These are phyloP conservation scores for Neurospora pannonica DNA, from an alignment of 495 filamentous ascomycete genomes.

Conservation along the genomic window DNA sequence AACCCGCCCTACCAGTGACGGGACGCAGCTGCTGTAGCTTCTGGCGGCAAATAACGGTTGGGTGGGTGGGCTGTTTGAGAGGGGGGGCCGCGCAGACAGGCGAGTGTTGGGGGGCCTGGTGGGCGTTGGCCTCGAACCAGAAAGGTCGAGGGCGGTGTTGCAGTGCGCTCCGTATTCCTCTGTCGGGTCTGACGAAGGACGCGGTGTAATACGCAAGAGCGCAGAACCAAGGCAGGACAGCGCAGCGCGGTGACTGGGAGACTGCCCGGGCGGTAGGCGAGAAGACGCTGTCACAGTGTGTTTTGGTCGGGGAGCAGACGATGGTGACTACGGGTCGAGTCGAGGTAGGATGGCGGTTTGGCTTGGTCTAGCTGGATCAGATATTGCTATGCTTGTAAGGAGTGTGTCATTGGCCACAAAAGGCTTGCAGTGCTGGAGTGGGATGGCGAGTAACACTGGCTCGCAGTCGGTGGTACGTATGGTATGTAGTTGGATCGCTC, in stretches of 20 bases:
- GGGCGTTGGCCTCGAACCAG: background rate
- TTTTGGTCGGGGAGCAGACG: background rate
- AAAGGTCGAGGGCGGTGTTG: background rate
- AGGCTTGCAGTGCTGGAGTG: background rate
- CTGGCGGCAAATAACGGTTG: background rate
- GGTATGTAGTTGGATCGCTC: background rate
- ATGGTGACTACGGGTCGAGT: background rate
- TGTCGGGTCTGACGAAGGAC: background rate
- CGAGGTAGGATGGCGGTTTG: background rate
- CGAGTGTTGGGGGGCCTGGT: background rate
- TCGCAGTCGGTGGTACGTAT: background rate
- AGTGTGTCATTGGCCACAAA: background rate
- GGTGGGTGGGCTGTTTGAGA: background rate
- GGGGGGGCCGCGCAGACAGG: background rate
- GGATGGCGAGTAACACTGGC: background rate
- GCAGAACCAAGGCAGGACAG: background rate
- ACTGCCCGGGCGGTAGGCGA: background rate
- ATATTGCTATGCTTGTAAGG: background rate
- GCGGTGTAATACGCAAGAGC: slow-evolving; percentile 2
- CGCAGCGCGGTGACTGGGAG: background rate
- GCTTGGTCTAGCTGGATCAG: background rate
- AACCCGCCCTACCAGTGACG: slow-evolving; percentile 15
- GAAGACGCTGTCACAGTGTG: background rate
- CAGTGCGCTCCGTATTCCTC: background rate
- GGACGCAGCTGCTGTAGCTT: slow-evolving; percentile 10